Evolutionary conservation across 208 protist species (phyloP).

Genomic region (Wallacemonas sp.): DNA sequence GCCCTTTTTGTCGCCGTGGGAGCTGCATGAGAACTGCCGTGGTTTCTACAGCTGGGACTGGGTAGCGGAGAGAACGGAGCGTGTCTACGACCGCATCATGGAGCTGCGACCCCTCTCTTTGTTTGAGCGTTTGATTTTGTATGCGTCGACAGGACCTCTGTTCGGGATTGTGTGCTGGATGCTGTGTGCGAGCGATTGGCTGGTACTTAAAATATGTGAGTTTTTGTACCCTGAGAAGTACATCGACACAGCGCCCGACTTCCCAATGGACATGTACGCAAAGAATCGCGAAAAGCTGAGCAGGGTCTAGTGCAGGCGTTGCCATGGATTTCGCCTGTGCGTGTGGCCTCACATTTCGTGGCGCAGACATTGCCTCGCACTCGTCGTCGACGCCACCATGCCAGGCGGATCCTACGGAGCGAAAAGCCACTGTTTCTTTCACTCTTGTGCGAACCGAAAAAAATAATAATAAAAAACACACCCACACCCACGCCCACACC

Average conservation of each 20-base stretch:
- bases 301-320: conserved; percentile 29
- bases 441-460: too few relatives aligned
- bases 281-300: conserved; percentile 82
- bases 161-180: conserved; percentile 92
- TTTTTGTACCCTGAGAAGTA: conserved; percentile 72
- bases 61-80: conserved; percentile 93
- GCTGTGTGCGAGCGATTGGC: conserved; percentile 82
- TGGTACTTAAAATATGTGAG: conserved; percentile 77
- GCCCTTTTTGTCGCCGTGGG: conserved; percentile 77
- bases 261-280: conserved; percentile 80
- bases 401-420: too few relatives aligned
- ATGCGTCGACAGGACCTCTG: conserved; percentile 83
- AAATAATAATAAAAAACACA: too few relatives aligned
- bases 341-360: too few relatives aligned
- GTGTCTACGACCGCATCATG: conserved; percentile 93
- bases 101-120: conserved; percentile 49
- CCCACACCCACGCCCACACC: too few relatives aligned
- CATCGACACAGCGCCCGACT: conserved; percentile 93
- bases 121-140: conserved; percentile 83
- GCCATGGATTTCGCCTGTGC: too few relatives aligned
- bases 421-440: too few relatives aligned
- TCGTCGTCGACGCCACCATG: too few relatives aligned
- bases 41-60: conserved; percentile 96
- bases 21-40: conserved; percentile 86
- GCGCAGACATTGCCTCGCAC: too few relatives aligned